Base-by-base conservation (phyloP, 495 filamentous ascomycete species). In the Parmelia sp. region DNA sequence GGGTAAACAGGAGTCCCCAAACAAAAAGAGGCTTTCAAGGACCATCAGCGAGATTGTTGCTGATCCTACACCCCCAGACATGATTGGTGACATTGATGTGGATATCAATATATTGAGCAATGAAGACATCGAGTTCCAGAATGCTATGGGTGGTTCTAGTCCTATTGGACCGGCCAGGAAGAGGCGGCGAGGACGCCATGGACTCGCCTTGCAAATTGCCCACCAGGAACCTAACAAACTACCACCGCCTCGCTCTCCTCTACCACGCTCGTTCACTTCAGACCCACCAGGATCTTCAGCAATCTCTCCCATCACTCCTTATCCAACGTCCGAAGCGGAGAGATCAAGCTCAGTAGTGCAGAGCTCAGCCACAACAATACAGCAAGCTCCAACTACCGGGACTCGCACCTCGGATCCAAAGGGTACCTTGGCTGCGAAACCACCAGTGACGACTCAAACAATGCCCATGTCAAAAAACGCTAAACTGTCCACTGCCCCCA, bases 41-140 rank as follows among this genome's bases (percentile, higher is more conserved):
- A 71, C 73, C 42, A 66, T 83, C 57, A 76, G 77, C 11, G 77
- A 81, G 27, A 82, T 83, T 66, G 78, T 76, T 8, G 73, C 73
- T 0, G 77, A 82, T 45, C 71, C 69, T 45, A 78, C 79, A 9
- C 79, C 79, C 4, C 72, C 75, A 37, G 71, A 74, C 45, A 71
- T 69, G 31, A 69, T 63, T 15, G 70, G 69, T 39, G 67, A 65
- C 17, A 74, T 75, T n/a, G 78, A 80, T 47, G 57, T 80, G 11
- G 73, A 76, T 23, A 72, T 81, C 44, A 72, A 72, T 25, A 71
- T 82, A 15, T 70, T 81, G 31, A 77, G 74, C 1, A 73, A 72
- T 3, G 79, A 81, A 2, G 80, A 82, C 60, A 63, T 70, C 21
- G 75, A 80, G 35, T 82, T 79, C 42, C 64, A 70, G 45, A 66